A percentile compares a stretch with the other conserved stretches of the same genome.
phyloP scores from a whole-genome alignment of 2,329 filamentous ascomycete genomes.

The Ceratocystis destructans region DNA sequence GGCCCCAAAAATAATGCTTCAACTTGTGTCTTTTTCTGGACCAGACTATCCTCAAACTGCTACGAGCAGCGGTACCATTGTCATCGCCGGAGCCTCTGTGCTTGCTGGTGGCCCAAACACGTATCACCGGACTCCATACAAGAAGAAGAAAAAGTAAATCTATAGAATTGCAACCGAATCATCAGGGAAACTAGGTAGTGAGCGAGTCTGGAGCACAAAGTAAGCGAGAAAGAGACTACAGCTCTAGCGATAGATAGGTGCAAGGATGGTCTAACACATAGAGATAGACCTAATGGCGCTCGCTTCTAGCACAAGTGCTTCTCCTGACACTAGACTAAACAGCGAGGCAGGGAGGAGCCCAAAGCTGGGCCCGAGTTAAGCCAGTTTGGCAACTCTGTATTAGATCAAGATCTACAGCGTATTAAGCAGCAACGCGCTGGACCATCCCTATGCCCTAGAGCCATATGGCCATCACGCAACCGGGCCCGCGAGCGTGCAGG shows the following conservation, averaged over 20 bases:
- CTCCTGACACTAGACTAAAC: neutral
- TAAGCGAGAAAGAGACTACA: neutral
- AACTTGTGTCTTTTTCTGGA: neutral
- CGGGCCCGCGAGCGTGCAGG: neutral
- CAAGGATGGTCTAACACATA: neutral
- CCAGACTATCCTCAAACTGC: neutral
- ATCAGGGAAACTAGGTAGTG: neutral
- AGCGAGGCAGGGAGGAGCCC: neutral
- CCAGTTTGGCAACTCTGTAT: neutral
- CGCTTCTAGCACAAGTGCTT: too few species aligned
- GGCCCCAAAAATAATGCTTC: conserved; percentile 28
- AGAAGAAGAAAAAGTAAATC: neutral
- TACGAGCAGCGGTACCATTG: neutral
- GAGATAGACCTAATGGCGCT: too few species aligned
- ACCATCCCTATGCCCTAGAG: neutral
- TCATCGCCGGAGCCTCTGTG: neutral
- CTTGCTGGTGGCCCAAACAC: neutral
- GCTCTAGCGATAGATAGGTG: neutral
- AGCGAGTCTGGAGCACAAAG: neutral
- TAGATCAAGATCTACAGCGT: neutral
- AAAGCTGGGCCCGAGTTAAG: neutral
- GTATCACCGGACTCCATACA: neutral
- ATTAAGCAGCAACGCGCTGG: neutral
- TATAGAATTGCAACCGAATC: neutral
- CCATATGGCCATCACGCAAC: neutral